Conservation (phyloP, 2,329 filamentous ascomycete genomes). For the Trichoderma afroharzianum region DNA sequence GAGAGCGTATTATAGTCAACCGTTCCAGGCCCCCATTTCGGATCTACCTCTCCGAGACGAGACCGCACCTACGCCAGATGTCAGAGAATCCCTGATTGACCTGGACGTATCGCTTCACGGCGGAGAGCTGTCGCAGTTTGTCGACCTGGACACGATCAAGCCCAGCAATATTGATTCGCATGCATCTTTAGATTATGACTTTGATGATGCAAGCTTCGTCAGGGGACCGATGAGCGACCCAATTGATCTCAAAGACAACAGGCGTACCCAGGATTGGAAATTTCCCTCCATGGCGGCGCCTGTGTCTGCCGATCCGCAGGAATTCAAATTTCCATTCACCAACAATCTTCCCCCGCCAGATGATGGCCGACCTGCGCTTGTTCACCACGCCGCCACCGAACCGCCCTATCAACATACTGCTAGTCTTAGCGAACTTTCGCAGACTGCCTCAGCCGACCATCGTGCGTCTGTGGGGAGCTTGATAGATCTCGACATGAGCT, state of each 20-base stretch:
- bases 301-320: slow-evolving; percentile 51
- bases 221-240: slow-evolving; percentile 56
- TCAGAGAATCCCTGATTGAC: slow-evolving; percentile 63
- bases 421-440: slow-evolving; percentile 40
- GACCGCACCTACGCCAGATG: slow-evolving; percentile 44
- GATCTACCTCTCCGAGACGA: slow-evolving; percentile 59
- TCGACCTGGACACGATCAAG: slow-evolving; percentile 59
- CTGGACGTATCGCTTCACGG: slow-evolving; percentile 58
- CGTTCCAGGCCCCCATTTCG: slow-evolving; percentile 41
- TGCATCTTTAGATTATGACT: slow-evolving; percentile 47
- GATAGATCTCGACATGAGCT: slow-evolving; percentile 53
- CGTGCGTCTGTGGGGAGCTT: slow-evolving; percentile 44
- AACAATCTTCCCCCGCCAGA: slow-evolving; percentile 30
- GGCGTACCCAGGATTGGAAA: slow-evolving; percentile 55
- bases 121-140: slow-evolving; percentile 54
- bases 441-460: slow-evolving; percentile 33
- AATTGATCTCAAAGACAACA: slow-evolving; percentile 49
- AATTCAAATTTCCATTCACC: slow-evolving; percentile 42
- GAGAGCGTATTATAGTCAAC: slow-evolving; percentile 54
- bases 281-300: slow-evolving; percentile 52
- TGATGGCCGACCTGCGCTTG: slow-evolving; percentile 40
- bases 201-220: slow-evolving; percentile 42
- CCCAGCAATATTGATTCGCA: slow-evolving; percentile 40
- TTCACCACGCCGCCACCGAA: slow-evolving; percentile 51
- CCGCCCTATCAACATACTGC: slow-evolving; percentile 44